Evolutionary conservation across 2,329 filamentous ascomycete species (phyloP).

Genomic region (Elsinoe necatrix): DNA sequence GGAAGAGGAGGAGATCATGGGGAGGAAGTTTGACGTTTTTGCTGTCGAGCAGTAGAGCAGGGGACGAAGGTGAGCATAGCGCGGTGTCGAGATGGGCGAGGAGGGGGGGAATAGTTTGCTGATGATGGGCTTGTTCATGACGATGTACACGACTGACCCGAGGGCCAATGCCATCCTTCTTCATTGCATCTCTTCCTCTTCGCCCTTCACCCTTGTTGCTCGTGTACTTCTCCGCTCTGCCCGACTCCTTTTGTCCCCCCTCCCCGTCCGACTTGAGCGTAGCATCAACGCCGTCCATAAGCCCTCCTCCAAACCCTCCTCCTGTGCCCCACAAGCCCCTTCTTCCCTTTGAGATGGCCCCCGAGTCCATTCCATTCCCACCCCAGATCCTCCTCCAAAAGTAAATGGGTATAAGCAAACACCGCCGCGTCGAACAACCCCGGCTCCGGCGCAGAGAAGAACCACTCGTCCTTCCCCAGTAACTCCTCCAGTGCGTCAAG

Average conservation of each 20-base stretch:
- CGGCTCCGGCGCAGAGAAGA: slow-evolving; percentile 51
- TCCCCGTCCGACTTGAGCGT: neutral
- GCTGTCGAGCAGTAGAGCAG: neutral
- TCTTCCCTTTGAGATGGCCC: slow-evolving; percentile 48
- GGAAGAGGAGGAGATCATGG: slow-evolving; percentile 25
- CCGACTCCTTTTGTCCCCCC: neutral
- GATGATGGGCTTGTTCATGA: neutral
- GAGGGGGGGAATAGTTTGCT: neutral
- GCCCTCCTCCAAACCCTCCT: slow-evolving; percentile 43
- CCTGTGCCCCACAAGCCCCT: slow-evolving; percentile 58
- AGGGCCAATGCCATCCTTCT: neutral
- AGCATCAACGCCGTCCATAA: slow-evolving; percentile 17
- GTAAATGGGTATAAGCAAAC: slow-evolving; percentile 79
- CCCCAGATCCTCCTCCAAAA: slow-evolving; percentile 55
- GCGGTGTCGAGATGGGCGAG: neutral
- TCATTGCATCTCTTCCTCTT: neutral
- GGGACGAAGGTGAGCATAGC: neutral
- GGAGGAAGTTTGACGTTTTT: slow-evolving; percentile 20
- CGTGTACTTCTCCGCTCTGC: neutral
- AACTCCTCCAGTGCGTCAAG: slow-evolving; percentile 54
- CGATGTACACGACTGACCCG: neutral
- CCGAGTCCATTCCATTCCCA: slow-evolving; percentile 58
- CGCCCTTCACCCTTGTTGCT: neutral
- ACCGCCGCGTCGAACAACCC: slow-evolving; percentile 78
- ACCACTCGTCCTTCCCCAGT: slow-evolving; percentile 52